Base-by-base conservation (phyloP, 2,329 filamentous ascomycete genomes). In the Chaetothyriales sp. region DNA sequence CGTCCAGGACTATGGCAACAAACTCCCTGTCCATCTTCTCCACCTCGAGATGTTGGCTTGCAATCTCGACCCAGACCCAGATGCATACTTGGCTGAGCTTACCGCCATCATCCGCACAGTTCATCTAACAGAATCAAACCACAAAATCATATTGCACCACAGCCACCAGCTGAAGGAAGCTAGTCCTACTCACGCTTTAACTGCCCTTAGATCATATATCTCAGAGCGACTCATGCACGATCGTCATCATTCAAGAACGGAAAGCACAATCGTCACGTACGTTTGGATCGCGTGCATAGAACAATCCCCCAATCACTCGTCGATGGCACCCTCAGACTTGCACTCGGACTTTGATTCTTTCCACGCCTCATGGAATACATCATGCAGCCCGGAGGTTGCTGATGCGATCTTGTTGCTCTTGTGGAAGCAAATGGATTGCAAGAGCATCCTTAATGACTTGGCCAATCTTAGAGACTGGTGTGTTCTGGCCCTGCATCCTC, bases 371-470 rank as follows among this genome's bases (percentile, higher is more conserved):
- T 65, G 75, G 3, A 64, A 68, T 4, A 65, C 66, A 1, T 63
- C 73, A 0, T 63, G 93, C 3, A 71, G 75, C 19, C 65, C 76
- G 3, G 73, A 78, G 55, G 79, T 80, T 5, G 79, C 84, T 10
- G 77, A 72, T 54, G 67, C 66, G 47, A 63, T 62, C 44, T 60
- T 71, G 28, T 65, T 70, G 84, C 65, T 95, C 2, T 68, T 95
- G 2, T 95, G 88, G 87, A 92, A 87, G 65, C 77, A 74, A 22
- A 71, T 85, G n/a, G 83, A 88, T 49, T 66, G 71, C 1, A 70
- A 44, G 18, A 44, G 20, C 45, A 36, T 3, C 45, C 18, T 71
- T 12, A 79, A 77, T 54, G 67, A 66, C 1, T 71, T 76, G 69
- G 73, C 1, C 67, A 78, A 15, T 76, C 75, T 50, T 68, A 72